Percentiles rank a stretch among this genome's conserved stretches.
Evolutionary conservation across 2,329 filamentous ascomycete genomes (phyloP).

Genomic region (Penicillium decumbens): DNA sequence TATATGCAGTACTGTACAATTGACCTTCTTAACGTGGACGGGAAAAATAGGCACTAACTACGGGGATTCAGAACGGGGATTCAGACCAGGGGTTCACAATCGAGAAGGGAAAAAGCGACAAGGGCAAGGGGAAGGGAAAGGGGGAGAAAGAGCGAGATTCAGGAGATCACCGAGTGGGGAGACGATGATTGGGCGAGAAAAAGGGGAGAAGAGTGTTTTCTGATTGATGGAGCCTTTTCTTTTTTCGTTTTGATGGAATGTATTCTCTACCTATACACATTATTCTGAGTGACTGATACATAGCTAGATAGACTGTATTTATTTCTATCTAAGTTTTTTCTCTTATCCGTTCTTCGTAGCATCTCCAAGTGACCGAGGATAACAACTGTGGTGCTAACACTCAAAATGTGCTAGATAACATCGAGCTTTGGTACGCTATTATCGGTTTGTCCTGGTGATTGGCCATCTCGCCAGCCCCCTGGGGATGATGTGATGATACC

Average conservation of each 20-base stretch:
- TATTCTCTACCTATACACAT: background rate
- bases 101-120: background rate
- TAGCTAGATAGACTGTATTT: too few species aligned
- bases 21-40: background rate
- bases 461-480: conserved; percentile 6
- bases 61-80: background rate
- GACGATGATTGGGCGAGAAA: background rate
- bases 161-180: background rate
- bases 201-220: conserved; percentile 6
- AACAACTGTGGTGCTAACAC: background rate
- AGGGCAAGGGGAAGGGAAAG: background rate
- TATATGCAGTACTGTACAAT: background rate
- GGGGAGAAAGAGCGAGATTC: background rate
- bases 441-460: conserved; percentile 10
- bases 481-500: background rate
- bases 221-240: background rate
- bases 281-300: too few species aligned
- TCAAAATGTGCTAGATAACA: conserved; percentile 5
- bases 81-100: background rate
- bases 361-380: background rate
- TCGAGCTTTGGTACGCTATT: conserved; percentile 20
- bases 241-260: background rate
- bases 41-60: background rate
- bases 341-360: background rate
- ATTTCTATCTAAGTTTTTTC: background rate